Percentiles rank a stretch among this genome's conserved stretches.
Conservation (phyloP, 1,284 basidiomycete species). For the Xerocomus minutiporus region DNA sequence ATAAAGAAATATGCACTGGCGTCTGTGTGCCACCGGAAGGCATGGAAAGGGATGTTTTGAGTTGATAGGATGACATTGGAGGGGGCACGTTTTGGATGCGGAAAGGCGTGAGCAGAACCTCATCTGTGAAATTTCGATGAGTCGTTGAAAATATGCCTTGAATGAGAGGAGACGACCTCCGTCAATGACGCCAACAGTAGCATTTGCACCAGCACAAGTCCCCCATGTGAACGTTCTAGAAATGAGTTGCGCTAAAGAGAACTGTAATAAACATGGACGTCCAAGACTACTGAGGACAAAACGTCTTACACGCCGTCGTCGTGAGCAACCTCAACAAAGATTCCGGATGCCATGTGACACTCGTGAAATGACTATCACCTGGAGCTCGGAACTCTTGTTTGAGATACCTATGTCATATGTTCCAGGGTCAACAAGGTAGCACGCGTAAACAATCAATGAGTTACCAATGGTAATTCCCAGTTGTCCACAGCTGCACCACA, state of each 20-base stretch:
- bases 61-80: slow-evolving; percentile 82
- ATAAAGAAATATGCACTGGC: slow-evolving; percentile 70
- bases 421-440: slow-evolving; percentile 7
- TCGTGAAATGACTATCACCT: slow-evolving; percentile 55
- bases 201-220: slow-evolving; percentile 68
- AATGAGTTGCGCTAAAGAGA: slow-evolving; percentile 48
- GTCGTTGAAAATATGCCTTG: slow-evolving; percentile 35
- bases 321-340: slow-evolving; percentile 64
- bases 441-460: slow-evolving; percentile 5
- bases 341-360: slow-evolving; percentile 87
- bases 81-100: slow-evolving; percentile 91
- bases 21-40: slow-evolving; percentile 7
- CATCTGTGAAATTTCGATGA: slow-evolving; percentile 40
- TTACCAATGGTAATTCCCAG: slow-evolving; percentile 93
- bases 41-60: slow-evolving; percentile 38
- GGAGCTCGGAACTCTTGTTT: slow-evolving; percentile 78
- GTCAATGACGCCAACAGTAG: slow-evolving; percentile 90
- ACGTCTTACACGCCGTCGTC: slow-evolving; percentile 59
- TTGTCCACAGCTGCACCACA: slow-evolving; percentile 94
- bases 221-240: slow-evolving; percentile 76
- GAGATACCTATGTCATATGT: slow-evolving; percentile 61
- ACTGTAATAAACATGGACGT: too few relatives aligned
- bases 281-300: not conserved
- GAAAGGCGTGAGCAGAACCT: slow-evolving; percentile 88
- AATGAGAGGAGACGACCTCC: slow-evolving; percentile 57